Percentiles rank a stretch among this genome's conserved stretches.
phyloP scores from a whole-genome alignment of 352 stramenopile species.

The Phytophthora idaei region DNA sequence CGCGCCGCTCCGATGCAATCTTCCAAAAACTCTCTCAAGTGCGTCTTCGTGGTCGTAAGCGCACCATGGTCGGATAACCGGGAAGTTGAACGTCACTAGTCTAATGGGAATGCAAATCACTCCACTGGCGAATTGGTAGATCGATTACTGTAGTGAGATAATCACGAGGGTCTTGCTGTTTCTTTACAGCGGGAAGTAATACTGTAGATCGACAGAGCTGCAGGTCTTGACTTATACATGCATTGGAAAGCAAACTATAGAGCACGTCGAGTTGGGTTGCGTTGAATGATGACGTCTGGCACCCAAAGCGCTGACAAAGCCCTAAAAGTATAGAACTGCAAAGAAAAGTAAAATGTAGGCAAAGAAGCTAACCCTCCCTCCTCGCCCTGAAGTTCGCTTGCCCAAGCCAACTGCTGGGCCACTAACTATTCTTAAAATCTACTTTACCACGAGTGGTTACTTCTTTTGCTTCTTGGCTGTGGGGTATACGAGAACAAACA shows the following conservation, averaged over 20 bases:
- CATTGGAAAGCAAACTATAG: too few species aligned
- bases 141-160: too few species aligned
- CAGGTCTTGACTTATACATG: too few species aligned
- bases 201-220: too few species aligned
- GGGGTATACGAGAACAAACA: not conserved
- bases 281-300: not conserved
- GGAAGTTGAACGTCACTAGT: conserved; percentile 1
- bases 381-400: conserved; percentile 1
- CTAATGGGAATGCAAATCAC: not conserved
- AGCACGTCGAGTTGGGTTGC: not conserved
- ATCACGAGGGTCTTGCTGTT: too few species aligned
- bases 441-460: conserved; percentile 33
- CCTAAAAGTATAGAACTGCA: not conserved
- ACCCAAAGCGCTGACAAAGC: too few species aligned
- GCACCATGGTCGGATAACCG: conserved; percentile 89
- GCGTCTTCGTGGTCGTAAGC: conserved; percentile 87
- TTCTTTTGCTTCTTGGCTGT: conserved; percentile 79
- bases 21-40: conserved; percentile 91
- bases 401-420: not conserved
- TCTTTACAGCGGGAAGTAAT: too few species aligned
- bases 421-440: conserved; percentile 27
- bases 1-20: conserved; percentile 69
- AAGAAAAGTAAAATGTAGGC: conserved; percentile 6
- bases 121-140: too few species aligned
- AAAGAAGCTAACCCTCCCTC: conserved; percentile 2